Evolutionary conservation across 805 yeast species (phyloP).

Genomic region (Debaryomyces prosopidis): DNA sequence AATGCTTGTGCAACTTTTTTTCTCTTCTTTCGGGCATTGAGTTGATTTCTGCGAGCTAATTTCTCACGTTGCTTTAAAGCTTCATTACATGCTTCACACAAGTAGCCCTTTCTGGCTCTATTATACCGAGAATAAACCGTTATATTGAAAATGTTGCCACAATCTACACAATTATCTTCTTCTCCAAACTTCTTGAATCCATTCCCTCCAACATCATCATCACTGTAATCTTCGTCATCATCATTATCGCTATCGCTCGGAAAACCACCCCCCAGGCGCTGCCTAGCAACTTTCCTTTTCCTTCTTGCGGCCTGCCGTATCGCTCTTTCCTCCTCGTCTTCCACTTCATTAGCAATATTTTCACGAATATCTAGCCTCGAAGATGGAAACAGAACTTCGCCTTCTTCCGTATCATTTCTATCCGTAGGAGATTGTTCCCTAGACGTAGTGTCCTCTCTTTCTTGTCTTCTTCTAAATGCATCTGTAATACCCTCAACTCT

Average conservation of each 20-base stretch:
- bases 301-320: conserved; percentile 42
- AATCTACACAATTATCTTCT: conserved; percentile 61
- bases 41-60: conserved; percentile 50
- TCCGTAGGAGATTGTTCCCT: not conserved
- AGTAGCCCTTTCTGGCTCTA: conserved; percentile 57
- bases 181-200: conserved; percentile 44
- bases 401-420: not conserved
- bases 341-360: not conserved
- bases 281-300: conserved; percentile 39
- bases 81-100: conserved; percentile 64
- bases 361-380: not conserved
- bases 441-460: conserved; percentile 12
- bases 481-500: conserved; percentile 89
- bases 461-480: conserved; percentile 53
- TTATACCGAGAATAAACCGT: conserved; percentile 64
- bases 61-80: conserved; percentile 40
- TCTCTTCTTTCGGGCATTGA: conserved; percentile 69
- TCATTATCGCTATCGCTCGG: conserved; percentile 30
- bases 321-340: conserved; percentile 26
- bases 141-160: conserved; percentile 58
- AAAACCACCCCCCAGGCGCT: conserved; percentile 20
- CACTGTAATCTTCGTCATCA: conserved; percentile 31
- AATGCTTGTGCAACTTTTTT: conserved; percentile 83
- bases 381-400: conserved; percentile 5
- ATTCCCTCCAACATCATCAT: conserved; percentile 20